Conservation (phyloP, 2,329 filamentous ascomycete genomes). For the Calonectria ilicicola region DNA sequence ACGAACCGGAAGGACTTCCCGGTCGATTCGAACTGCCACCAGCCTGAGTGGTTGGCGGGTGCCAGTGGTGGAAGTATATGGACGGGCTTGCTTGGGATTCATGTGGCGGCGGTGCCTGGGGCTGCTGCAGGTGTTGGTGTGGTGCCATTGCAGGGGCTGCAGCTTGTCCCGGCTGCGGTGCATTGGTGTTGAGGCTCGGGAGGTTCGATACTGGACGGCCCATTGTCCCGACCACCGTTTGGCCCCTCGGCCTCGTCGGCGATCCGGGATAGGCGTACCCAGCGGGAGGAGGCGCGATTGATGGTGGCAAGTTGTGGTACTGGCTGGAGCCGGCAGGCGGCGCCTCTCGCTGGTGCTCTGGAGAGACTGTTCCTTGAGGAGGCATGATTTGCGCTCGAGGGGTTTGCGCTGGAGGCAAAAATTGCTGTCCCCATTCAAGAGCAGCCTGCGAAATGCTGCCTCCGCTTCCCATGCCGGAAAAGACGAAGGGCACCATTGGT, state of each 20-base stretch:
- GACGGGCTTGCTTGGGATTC: conserved; percentile 72
- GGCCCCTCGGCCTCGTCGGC: conserved; percentile 62
- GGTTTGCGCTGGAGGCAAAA: conserved; percentile 63
- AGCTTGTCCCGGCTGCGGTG: conserved; percentile 50
- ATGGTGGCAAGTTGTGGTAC: conserved; percentile 52
- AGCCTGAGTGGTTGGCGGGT: conserved; percentile 78
- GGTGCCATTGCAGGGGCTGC: conserved; percentile 49
- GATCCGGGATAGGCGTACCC: conserved; percentile 63
- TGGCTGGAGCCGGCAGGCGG: conserved; percentile 56
- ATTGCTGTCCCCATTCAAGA: conserved; percentile 77
- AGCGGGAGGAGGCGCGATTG: conserved; percentile 51
- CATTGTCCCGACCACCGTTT: conserved; percentile 58
- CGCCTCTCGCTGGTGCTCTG: conserved; percentile 67
- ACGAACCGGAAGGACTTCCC: conserved; percentile 81
- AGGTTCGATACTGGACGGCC: conserved; percentile 55
- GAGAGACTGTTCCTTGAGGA: conserved; percentile 62
- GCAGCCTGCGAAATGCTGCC: conserved; percentile 70
- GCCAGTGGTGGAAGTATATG: conserved; percentile 94
- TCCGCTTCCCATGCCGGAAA: conserved; percentile 75
- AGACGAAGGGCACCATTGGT: conserved; percentile 79
- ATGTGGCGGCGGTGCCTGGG: conserved; percentile 66
- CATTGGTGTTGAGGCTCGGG: conserved; percentile 59
- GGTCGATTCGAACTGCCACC: conserved; percentile 73
- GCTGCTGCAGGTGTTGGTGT: conserved; percentile 65
- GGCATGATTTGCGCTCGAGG: conserved; percentile 64